These are phyloP conservation scores for Teunomyces panamensis DNA, from an alignment of 805 yeast genomes.

Conservation along the genomic window DNA sequence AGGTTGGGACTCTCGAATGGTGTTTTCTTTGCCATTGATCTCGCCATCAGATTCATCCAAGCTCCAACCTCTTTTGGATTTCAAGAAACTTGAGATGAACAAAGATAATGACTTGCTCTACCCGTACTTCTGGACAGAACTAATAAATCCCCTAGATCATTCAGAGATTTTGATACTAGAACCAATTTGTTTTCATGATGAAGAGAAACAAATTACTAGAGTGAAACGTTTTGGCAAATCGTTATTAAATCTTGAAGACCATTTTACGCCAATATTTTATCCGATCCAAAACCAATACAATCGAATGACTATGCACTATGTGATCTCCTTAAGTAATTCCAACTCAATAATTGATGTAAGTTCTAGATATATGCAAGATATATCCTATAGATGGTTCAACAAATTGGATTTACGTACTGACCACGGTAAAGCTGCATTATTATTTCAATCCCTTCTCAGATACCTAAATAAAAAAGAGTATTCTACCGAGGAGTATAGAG, in stretches of 20 bases:
- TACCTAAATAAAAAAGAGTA: constrained; percentile 13
- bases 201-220: constrained; percentile 20
- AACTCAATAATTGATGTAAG: constrained; percentile 24
- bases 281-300: constrained; percentile 23
- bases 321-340: constrained; percentile 17
- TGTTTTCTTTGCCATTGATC: constrained; percentile 28
- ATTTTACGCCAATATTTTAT: constrained; percentile 15
- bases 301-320: constrained; percentile 31
- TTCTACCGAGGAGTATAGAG: constrained; percentile 9
- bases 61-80: constrained; percentile 23
- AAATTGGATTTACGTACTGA: constrained; percentile 28
- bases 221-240: constrained; percentile 13
- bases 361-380: constrained; percentile 29
- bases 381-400: constrained; percentile 28
- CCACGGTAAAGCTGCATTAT: constrained; percentile 20
- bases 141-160: constrained; percentile 27
- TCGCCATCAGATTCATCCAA: constrained; percentile 8
- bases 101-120: constrained; percentile 31
- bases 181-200: constrained; percentile 27
- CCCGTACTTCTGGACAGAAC: constrained; percentile 38
- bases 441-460: constrained; percentile 24
- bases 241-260: neutral
- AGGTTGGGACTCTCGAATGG: constrained; percentile 29
- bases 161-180: constrained; percentile 26
- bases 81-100: constrained; percentile 15